Conservation (phyloP, 2,329 filamentous ascomycete genomes). For the Penicillium capsulatum region DNA sequence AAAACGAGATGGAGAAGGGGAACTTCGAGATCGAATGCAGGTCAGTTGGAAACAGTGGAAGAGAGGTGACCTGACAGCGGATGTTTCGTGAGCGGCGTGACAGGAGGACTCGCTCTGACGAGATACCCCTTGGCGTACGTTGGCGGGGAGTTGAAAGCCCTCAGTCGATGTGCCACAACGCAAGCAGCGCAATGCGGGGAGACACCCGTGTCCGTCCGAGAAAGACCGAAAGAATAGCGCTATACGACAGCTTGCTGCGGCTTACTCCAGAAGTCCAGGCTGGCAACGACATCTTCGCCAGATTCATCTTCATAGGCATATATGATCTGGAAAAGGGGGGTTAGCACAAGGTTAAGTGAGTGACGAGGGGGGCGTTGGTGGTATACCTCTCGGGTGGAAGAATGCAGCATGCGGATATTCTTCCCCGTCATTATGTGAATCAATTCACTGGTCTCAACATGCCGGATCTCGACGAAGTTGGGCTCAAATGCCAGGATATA, state of each 20-base stretch:
- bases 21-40: neutral
- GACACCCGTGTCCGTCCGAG: too few species aligned
- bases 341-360: constrained; percentile 21
- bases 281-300: constrained; percentile 89
- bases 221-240: too few species aligned
- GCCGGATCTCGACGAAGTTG: constrained; percentile 93
- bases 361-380: constrained; percentile 3
- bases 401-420: constrained; percentile 96
- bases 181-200: too few species aligned
- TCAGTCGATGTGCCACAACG: too few species aligned
- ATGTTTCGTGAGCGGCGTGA: too few species aligned
- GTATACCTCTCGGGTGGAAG: constrained; percentile 89
- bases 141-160: neutral
- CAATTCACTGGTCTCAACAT: constrained; percentile 84
- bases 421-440: constrained; percentile 95
- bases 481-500: constrained; percentile 97
- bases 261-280: constrained; percentile 92
- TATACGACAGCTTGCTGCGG: constrained; percentile 21
- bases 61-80: neutral
- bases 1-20: constrained; percentile 19
- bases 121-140: too few species aligned
- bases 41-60: constrained; percentile 1
- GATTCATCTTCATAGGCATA: constrained; percentile 96
- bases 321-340: constrained; percentile 63
- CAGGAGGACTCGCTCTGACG: too few species aligned